Base-by-base conservation (phyloP, 2,329 filamentous ascomycete genomes). In the Arachnomyces sp. region DNA sequence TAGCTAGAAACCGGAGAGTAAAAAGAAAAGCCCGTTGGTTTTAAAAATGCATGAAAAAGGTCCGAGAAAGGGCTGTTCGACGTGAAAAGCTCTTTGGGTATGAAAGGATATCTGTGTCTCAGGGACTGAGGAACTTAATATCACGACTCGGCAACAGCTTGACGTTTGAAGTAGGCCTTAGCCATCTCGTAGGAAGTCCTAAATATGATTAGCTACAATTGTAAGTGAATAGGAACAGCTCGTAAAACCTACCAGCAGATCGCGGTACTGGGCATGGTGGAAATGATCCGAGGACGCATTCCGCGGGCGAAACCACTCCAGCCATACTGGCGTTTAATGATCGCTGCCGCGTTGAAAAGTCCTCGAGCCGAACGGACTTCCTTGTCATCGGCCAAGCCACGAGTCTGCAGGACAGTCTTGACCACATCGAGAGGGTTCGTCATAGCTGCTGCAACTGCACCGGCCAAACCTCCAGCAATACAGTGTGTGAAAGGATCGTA, bases 351-450 rank as follows among this genome's bases (percentile, higher is more conserved):
- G 33, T 86, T 80, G 51, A 77, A 66, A 48, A 95, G 77, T 6
- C 89, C 84, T 55, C 81, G 86, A n/a, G 88, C 86, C n/a, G 80
- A 82, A 47, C 88, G 76, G 44, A 94, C 75, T 59, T 95, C 87
- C 12, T 77, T 67, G 56, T 95, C 92, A 15, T 74, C 72, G 1
- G 87, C 86, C 34, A 82, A 84, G 38, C 92, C 92, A 55, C 90
- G 78, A 7, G 92, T 98, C 65, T 98, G 92, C 52, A 98, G 68
- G 65, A 98, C 80, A 1, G 92, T 98, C 74, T 98, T 98, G 63
- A 98, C 92, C 29, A 98, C 92, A 57, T 98, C 92, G 71, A 98
- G 82, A 3, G 92, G 92, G 0, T 92, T 98, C 3, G 92, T 98
- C 36, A 96, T 72, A 34, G 86, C 92, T 14, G 92, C 90, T 2